phyloP scores from a whole-genome alignment of 2,329 filamentous ascomycete species.

The Graphilbum sp. region DNA sequence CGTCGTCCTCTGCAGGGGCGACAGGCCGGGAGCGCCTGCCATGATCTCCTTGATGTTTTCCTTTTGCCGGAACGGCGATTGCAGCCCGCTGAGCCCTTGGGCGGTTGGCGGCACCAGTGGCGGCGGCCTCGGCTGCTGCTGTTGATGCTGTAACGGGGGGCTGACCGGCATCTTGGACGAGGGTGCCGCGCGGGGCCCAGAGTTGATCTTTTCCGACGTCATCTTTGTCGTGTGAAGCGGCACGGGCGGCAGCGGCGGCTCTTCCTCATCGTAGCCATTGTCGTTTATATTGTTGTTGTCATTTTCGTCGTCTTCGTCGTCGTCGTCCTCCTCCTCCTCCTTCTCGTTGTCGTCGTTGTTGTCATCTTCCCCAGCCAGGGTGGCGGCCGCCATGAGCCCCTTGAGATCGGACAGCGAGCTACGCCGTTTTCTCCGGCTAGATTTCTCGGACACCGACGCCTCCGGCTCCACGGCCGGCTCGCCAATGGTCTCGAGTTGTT shows the following conservation, averaged over 20 bases:
- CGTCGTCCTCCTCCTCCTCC: not conserved
- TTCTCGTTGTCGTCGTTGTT: too few species aligned
- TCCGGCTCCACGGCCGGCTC: conserved; percentile 32
- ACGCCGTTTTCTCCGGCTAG: conserved; percentile 62
- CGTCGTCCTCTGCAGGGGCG: too few species aligned
- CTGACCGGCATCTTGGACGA: conserved; percentile 37
- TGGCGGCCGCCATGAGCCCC: conserved; percentile 43
- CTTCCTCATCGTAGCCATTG: conserved; percentile 7
- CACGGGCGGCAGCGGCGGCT: conserved; percentile 19
- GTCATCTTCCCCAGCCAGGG: conserved; percentile 27
- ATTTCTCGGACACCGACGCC: conserved; percentile 15
- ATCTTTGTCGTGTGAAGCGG: conserved; percentile 36
- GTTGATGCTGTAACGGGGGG: conserved; percentile 20
- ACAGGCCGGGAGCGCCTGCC: conserved; percentile 6
- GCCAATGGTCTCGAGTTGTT: conserved; percentile 39
- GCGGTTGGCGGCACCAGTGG: too few species aligned
- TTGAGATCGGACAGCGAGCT: conserved; percentile 82
- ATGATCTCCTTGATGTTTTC: conserved; percentile 21
- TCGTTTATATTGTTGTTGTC: conserved; percentile 9
- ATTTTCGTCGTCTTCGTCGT: conserved; percentile 12
- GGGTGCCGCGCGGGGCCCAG: conserved; percentile 25
- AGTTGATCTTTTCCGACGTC: conserved; percentile 41
- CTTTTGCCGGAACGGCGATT: conserved; percentile 23
- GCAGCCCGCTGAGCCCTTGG: not conserved
- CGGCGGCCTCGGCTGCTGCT: too few species aligned